Evolutionary conservation across 2,329 filamentous ascomycete genomes (phyloP).

Genomic region (Penicillium sp.): DNA sequence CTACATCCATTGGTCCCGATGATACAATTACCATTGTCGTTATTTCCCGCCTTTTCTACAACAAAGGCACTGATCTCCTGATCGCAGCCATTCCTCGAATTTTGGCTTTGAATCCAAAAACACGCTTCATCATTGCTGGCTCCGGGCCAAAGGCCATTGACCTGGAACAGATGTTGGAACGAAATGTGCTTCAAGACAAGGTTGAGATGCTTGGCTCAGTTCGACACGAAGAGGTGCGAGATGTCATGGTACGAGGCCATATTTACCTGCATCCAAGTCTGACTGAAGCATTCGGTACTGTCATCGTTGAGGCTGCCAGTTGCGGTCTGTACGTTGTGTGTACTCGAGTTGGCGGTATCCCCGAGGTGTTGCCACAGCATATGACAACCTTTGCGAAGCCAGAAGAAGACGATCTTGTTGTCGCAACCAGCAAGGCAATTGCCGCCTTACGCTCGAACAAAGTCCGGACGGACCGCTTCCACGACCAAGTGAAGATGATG

Average conservation of each 20-base stretch:
- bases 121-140: conserved; percentile 95
- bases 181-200: conserved; percentile 89
- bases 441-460: conserved; percentile 82
- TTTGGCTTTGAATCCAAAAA: conserved; percentile 85
- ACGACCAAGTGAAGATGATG: conserved; percentile 97
- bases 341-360: conserved; percentile 94
- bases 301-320: conserved; percentile 95
- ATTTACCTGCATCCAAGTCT: conserved; percentile 95
- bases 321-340: conserved; percentile 97
- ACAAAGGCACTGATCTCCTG: conserved; percentile 97
- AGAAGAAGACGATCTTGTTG: conserved; percentile 92
- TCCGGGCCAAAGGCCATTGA: conserved; percentile 97
- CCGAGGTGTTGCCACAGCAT: conserved; percentile 90
- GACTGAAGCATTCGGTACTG: conserved; percentile 96
- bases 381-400: conserved; percentile 98
- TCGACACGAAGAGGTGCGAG: conserved; percentile 92
- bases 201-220: conserved; percentile 92
- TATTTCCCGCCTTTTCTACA: conserved; percentile 96
- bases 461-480: conserved; percentile 90
- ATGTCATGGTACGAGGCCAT: conserved; percentile 96
- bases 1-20: conserved; percentile 75
- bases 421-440: conserved; percentile 88
- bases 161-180: conserved; percentile 96
- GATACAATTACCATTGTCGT: conserved; percentile 96
- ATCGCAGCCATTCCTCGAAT: conserved; percentile 95